These are phyloP conservation scores for Wallacemonas sp. DNA, from an alignment of 208 protist genomes.

Conservation along the genomic window DNA sequence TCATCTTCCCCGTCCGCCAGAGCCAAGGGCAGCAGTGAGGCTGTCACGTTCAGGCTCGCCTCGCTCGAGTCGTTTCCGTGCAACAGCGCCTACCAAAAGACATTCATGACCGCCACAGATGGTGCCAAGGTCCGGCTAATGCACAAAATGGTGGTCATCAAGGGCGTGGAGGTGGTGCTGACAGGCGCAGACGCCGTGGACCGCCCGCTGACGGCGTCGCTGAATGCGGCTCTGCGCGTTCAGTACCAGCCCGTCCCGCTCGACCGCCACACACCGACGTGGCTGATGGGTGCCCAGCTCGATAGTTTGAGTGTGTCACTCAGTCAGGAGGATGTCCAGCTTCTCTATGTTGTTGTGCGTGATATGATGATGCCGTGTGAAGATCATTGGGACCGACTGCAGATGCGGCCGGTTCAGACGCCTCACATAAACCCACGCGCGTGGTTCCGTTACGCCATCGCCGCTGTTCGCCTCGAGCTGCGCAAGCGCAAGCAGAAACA, in stretches of 20 bases:
- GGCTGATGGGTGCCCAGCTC: constrained; percentile 21
- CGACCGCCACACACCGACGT: constrained; percentile 27
- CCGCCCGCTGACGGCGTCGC: constrained; percentile 18
- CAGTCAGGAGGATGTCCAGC: constrained; percentile 14
- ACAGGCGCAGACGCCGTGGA: neutral
- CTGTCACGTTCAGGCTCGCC: constrained; percentile 3
- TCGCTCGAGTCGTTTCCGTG: constrained; percentile 43
- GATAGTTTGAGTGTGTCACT: constrained; percentile 20
- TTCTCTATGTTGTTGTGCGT: constrained; percentile 27
- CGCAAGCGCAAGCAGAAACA: constrained; percentile 18
- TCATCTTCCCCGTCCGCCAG: neutral
- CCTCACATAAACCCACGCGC: constrained; percentile 31
- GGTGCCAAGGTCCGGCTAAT: constrained; percentile 34
- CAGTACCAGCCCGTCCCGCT: constrained; percentile 54
- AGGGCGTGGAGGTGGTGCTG: constrained; percentile 40
- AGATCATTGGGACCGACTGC: constrained; percentile 24
- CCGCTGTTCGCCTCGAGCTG: constrained; percentile 39
- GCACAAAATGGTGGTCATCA: constrained; percentile 53
- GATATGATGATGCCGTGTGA: constrained; percentile 28
- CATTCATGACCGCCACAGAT: constrained; percentile 29
- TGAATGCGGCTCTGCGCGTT: constrained; percentile 28
- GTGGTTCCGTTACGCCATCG: constrained; percentile 73
- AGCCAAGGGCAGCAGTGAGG: neutral
- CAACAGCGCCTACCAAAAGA: constrained; percentile 25
- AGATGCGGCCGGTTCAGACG: constrained; percentile 39